Evolutionary conservation across 2,329 filamentous ascomycete genomes (phyloP).

Genomic region (Ophiosphaerella narmari): DNA sequence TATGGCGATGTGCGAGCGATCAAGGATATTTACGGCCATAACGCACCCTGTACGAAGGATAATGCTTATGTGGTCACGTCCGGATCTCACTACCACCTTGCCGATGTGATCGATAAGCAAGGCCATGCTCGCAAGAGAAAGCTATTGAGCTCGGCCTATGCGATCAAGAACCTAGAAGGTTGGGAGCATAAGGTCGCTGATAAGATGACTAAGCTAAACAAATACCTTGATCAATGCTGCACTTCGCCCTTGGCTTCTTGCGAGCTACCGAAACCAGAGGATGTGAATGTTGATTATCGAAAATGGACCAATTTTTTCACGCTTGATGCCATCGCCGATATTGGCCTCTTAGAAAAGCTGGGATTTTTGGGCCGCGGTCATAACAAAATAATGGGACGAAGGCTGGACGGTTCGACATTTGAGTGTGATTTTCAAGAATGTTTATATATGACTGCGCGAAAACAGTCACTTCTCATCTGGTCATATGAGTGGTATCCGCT

Average conservation of each 20-base stretch:
- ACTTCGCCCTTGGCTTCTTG: conserved; percentile 41
- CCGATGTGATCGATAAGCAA: conserved; percentile 57
- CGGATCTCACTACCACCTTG: conserved; percentile 58
- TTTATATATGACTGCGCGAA: conserved; percentile 52
- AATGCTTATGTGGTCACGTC: conserved; percentile 52
- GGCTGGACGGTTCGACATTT: conserved; percentile 51
- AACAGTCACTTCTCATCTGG: conserved; percentile 58
- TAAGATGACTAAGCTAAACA: conserved; percentile 53
- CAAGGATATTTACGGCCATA: conserved; percentile 59
- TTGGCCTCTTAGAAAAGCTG: conserved; percentile 58
- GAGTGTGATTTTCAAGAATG: conserved; percentile 55
- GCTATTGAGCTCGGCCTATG: conserved; percentile 57
- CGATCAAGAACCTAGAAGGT: conserved; percentile 58
- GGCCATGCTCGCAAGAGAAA: conserved; percentile 60
- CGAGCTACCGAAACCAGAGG: conserved; percentile 35
- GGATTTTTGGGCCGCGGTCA: conserved; percentile 58
- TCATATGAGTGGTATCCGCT: conserved; percentile 57
- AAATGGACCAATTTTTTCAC: conserved; percentile 62
- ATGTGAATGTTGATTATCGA: conserved; percentile 57
- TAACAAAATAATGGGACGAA: conserved; percentile 48
- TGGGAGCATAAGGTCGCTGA: conserved; percentile 51
- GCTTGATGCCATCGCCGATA: conserved; percentile 61
- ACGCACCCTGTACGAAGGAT: conserved; percentile 57
- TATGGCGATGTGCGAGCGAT: conserved; percentile 44
- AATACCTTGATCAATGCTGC: conserved; percentile 51